Conservation (phyloP, 805 yeast species). For the Zygoascus biomembranicola region DNA sequence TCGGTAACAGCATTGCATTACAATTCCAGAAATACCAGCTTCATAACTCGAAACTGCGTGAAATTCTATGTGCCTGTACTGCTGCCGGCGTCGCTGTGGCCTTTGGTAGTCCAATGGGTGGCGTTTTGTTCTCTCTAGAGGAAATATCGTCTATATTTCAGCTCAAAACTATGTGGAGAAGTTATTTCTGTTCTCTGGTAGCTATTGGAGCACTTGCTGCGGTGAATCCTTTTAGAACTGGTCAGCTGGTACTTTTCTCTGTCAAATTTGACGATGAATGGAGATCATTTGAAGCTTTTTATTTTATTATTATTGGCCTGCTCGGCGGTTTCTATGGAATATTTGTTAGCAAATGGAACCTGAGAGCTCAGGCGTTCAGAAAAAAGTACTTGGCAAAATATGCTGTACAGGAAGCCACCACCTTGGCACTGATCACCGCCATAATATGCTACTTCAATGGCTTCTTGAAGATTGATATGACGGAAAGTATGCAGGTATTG, state of each 20-base stretch:
- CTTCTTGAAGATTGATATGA: conserved; percentile 82
- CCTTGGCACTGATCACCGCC: conserved; percentile 63
- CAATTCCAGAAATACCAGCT: conserved; percentile 35
- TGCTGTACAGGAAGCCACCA: conserved; percentile 64
- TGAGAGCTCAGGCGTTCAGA: conserved; percentile 68
- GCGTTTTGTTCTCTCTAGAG: conserved; percentile 87
- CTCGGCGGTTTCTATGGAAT: conserved; percentile 93
- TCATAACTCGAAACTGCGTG: conserved; percentile 34
- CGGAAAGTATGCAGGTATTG: conserved; percentile 83
- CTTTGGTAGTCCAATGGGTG: conserved; percentile 96
- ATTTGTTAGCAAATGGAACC: conserved; percentile 63
- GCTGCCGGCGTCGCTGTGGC: conserved; percentile 99
- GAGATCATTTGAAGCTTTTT: conserved; percentile 74
- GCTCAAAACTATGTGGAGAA: conserved; percentile 77
- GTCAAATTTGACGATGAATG: conserved; percentile 82
- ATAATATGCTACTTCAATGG: conserved; percentile 74
- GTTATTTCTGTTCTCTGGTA: conserved; percentile 82
- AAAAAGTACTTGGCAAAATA: conserved; percentile 51
- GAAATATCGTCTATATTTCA: conserved; percentile 75
- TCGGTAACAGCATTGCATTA: conserved; percentile 71
- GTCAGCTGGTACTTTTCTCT: conserved; percentile 87
- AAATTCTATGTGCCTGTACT: conserved; percentile 77
- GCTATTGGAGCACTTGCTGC: conserved; percentile 77
- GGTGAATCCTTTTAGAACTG: conserved; percentile 87
- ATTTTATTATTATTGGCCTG: conserved; percentile 68